phyloP scores from a whole-genome alignment of 2,329 filamentous ascomycete genomes.

The Diaporthe sp. region DNA sequence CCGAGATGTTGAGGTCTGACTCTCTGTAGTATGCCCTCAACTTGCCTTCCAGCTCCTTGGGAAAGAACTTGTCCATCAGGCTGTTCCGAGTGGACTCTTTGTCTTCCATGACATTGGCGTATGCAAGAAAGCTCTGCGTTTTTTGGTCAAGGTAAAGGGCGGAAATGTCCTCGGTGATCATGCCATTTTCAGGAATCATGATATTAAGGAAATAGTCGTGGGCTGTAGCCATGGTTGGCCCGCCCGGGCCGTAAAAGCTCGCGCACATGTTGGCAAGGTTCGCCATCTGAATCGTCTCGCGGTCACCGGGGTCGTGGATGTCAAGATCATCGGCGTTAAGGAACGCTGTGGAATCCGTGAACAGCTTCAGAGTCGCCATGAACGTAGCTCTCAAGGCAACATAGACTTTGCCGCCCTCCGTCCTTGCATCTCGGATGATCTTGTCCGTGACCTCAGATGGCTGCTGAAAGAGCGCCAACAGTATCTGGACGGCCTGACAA shows the following conservation, averaged over 20 bases:
- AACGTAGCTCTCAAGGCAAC: constrained; percentile 50
- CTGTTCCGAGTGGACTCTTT: constrained; percentile 62
- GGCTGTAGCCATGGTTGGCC: constrained; percentile 55
- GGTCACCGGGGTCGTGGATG: constrained; percentile 53
- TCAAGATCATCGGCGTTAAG: constrained; percentile 53
- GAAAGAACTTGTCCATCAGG: constrained; percentile 67
- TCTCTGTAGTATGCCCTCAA: constrained; percentile 61
- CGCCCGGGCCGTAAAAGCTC: constrained; percentile 43
- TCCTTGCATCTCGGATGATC: constrained; percentile 47
- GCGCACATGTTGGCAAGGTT: constrained; percentile 60
- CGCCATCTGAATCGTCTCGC: constrained; percentile 58
- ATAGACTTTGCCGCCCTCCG: constrained; percentile 52
- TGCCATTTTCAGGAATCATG: constrained; percentile 53
- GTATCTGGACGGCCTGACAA: constrained; percentile 51
- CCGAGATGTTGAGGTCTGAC: constrained; percentile 45
- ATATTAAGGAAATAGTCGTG: constrained; percentile 61
- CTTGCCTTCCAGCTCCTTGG: constrained; percentile 66
- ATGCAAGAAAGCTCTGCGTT: constrained; percentile 65
- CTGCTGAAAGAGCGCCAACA: constrained; percentile 52
- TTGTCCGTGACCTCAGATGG: constrained; percentile 46
- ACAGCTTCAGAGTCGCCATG: constrained; percentile 48
- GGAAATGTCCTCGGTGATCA: constrained; percentile 56
- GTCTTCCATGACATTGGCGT: constrained; percentile 63
- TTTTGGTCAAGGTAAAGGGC: constrained; percentile 62
- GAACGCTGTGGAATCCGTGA: constrained; percentile 48